phyloP scores from a whole-genome alignment of 1,139 yeast genomes.

The Suhomyces panamericanus region DNA sequence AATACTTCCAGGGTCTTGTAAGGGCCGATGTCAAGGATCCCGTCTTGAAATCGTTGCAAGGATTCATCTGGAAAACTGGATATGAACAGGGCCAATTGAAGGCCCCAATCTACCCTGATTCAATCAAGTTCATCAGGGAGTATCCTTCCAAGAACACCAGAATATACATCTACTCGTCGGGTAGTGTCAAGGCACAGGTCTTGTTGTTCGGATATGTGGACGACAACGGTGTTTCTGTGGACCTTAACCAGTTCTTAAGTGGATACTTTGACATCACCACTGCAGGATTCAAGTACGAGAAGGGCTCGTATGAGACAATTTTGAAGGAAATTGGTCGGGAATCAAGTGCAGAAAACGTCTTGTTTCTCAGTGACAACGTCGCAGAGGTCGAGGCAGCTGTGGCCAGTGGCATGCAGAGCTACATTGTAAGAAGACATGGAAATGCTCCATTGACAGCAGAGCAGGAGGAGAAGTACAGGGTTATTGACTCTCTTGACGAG shows the following conservation, averaged over 20 bases:
- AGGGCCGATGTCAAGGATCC: slow-evolving; percentile 74
- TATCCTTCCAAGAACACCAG: slow-evolving; percentile 29
- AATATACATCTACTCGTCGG: slow-evolving; percentile 85
- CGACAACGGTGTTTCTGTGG: slow-evolving; percentile 30
- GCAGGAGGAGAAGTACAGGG: slow-evolving; percentile 18
- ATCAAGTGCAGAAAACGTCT: slow-evolving; percentile 32
- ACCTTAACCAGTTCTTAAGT: slow-evolving; percentile 53
- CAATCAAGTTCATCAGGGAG: slow-evolving; percentile 53
- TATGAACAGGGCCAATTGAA: slow-evolving; percentile 69
- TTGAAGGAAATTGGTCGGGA: slow-evolving; percentile 42
- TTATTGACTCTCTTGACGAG: slow-evolving; percentile 9
- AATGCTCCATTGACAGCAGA: slow-evolving; percentile 53
- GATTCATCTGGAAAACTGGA: slow-evolving; percentile 79
- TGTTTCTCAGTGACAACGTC: slow-evolving; percentile 77
- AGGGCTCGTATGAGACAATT: slow-evolving; percentile 59
- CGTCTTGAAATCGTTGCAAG: slow-evolving; percentile 75
- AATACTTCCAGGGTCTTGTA: slow-evolving; percentile 59
- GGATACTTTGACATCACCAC: slow-evolving; percentile 87
- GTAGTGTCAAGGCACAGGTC: slow-evolving; percentile 83
- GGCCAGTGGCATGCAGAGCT: slow-evolving; percentile 60
- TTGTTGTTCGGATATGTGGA: slow-evolving; percentile 68
- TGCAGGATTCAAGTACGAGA: slow-evolving; percentile 69
- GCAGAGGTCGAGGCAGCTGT: slow-evolving; percentile 72
- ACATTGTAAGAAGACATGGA: slow-evolving; percentile 72
- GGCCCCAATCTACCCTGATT: slow-evolving; percentile 80